These are phyloP conservation scores for Pisolithus microcarpus DNA, from an alignment of 768 basidiomycete genomes.

Conservation along the genomic window DNA sequence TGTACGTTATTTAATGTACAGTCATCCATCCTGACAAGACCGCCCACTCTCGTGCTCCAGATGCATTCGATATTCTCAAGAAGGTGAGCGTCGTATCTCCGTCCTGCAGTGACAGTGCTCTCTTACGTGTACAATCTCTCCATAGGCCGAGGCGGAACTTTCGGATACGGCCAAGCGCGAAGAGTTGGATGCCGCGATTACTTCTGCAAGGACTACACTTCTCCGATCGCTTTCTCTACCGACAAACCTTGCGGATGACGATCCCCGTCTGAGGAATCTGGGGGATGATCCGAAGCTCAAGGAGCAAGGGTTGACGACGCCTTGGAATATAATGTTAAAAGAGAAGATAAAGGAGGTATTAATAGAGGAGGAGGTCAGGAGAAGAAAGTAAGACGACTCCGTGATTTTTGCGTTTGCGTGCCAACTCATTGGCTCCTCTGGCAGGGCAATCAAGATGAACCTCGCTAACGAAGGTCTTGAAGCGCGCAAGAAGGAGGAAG, in stretches of 20 bases:
- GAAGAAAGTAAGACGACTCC: slow-evolving; percentile 58
- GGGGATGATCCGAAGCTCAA: slow-evolving; percentile 30
- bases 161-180: slow-evolving; percentile 73
- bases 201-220: slow-evolving; percentile 61
- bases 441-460: slow-evolving; percentile 82
- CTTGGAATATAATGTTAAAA: slow-evolving; percentile 61
- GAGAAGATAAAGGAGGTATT: slow-evolving; percentile 75
- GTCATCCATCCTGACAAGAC: slow-evolving; percentile 99
- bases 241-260: slow-evolving; percentile 47
- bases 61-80: slow-evolving; percentile 91
- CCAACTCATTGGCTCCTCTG: neutral
- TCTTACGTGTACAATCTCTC: neutral
- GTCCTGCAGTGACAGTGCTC: neutral
- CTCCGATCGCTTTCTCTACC: slow-evolving; percentile 62
- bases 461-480: slow-evolving; percentile 88
- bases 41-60: slow-evolving; percentile 76
- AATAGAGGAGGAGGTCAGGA: slow-evolving; percentile 83
- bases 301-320: slow-evolving; percentile 35
- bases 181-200: slow-evolving; percentile 73
- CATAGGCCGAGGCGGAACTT: slow-evolving; percentile 78
- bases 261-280: slow-evolving; percentile 46
- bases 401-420: neutral
- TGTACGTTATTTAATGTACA: slow-evolving; percentile 43
- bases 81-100: slow-evolving; percentile 48
- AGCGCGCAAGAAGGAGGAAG: slow-evolving; percentile 90